Conservation (phyloP, 768 basidiomycete genomes). For the Boletus fagicola region DNA sequence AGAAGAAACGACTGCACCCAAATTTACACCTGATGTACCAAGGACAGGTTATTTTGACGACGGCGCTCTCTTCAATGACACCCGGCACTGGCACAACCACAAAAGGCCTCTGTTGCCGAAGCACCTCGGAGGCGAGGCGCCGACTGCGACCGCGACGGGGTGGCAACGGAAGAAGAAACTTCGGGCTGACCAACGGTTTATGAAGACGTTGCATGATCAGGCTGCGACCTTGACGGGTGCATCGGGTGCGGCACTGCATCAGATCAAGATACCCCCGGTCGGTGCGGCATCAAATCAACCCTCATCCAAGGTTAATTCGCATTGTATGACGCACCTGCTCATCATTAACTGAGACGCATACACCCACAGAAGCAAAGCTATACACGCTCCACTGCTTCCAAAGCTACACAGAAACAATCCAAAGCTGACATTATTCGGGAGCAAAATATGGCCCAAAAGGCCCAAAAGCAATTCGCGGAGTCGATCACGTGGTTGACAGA, state of each 20-base stretch:
- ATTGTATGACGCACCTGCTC: not conserved
- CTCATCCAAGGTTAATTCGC: slow-evolving; percentile 13
- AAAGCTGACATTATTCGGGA: slow-evolving; percentile 43
- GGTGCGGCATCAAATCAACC: slow-evolving; percentile 19
- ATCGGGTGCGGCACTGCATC: slow-evolving; percentile 49
- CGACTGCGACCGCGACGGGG: slow-evolving; percentile 30
- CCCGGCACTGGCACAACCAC: slow-evolving; percentile 59
- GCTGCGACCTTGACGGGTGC: slow-evolving; percentile 67
- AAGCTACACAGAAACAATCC: slow-evolving; percentile 29
- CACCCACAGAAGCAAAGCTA: slow-evolving; percentile 19
- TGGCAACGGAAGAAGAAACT: slow-evolving; percentile 39
- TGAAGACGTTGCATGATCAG: slow-evolving; percentile 53
- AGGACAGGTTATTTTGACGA: slow-evolving; percentile 36
- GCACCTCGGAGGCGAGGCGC: slow-evolving; percentile 49
- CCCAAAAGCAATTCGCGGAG: slow-evolving; percentile 38
- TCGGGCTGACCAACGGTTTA: slow-evolving; percentile 53
- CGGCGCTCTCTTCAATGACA: slow-evolving; percentile 46
- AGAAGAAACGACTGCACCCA: not conserved
- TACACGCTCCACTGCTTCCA: slow-evolving; percentile 22
- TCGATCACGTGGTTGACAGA: slow-evolving; percentile 53
- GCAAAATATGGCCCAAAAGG: slow-evolving; percentile 46
- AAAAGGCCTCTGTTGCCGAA: slow-evolving; percentile 48
- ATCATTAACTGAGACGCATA: not conserved
- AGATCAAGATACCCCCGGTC: slow-evolving; percentile 50
- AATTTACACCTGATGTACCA: not conserved